These are phyloP conservation scores for Aspergillus sclerotioniger DNA, from an alignment of 495 filamentous ascomycete species.

Conservation along the genomic window DNA sequence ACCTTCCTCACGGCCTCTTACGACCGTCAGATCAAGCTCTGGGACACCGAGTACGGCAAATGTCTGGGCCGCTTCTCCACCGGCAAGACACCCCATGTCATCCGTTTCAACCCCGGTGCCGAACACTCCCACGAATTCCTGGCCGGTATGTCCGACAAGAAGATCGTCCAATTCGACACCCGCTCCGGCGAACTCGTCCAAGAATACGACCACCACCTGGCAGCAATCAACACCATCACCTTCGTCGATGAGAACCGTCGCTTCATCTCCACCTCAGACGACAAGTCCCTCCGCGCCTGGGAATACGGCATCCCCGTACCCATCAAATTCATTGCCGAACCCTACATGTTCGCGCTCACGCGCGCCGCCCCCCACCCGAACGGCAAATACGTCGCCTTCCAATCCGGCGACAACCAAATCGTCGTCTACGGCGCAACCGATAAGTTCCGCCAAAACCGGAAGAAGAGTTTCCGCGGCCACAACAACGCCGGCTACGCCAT, in stretches of 20 bases:
- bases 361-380: conserved; percentile 78
- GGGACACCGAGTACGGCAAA: conserved; percentile 93
- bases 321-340: conserved; percentile 88
- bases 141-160: conserved; percentile 95
- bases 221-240: conserved; percentile 95
- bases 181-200: conserved; percentile 81
- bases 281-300: conserved; percentile 94
- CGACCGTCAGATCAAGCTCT: conserved; percentile 93
- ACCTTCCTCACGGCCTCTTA: conserved; percentile 90
- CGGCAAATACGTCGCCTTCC: conserved; percentile 90
- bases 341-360: conserved; percentile 92
- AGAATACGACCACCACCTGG: conserved; percentile 97
- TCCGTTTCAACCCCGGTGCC: conserved; percentile 81
- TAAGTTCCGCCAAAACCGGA: conserved; percentile 94
- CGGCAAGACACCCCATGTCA: conserved; percentile 91
- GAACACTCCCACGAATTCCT: conserved; percentile 87
- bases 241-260: conserved; percentile 93
- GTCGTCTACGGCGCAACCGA: conserved; percentile 90
- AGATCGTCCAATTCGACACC: conserved; percentile 97
- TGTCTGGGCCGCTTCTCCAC: conserved; percentile 84
- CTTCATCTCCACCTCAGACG: conserved; percentile 97
- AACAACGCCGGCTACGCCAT: conserved; percentile 94
- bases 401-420: conserved; percentile 92
- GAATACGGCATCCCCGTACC: conserved; percentile 95
- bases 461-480: conserved; percentile 93